Evolutionary conservation across 495 filamentous ascomycete genomes (phyloP).

Genomic region (Xylaria flabelliformis): DNA sequence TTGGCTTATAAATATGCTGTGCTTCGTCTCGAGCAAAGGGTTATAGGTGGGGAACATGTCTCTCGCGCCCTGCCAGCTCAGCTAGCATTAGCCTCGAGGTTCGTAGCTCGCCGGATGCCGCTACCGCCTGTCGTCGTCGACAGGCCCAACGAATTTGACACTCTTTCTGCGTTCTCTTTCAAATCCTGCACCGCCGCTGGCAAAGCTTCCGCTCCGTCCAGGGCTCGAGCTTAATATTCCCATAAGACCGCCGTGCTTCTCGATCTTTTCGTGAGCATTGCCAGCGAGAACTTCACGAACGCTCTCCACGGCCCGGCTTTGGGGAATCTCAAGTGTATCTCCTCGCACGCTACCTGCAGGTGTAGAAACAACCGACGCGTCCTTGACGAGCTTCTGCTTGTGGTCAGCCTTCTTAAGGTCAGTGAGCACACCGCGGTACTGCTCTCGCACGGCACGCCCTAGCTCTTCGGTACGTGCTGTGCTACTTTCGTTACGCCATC

Average conservation of each 20-base stretch:
- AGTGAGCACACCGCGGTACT: constrained; percentile 41
- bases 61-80: neutral
- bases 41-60: neutral
- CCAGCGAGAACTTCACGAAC: constrained; percentile 51
- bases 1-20: neutral
- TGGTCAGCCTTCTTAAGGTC: constrained; percentile 32
- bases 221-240: constrained; percentile 55
- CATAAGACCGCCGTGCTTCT: constrained; percentile 33
- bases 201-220: constrained; percentile 32
- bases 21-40: neutral
- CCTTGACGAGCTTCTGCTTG: constrained; percentile 16
- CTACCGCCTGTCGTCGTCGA: constrained; percentile 35
- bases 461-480: constrained; percentile 50
- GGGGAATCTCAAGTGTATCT: constrained; percentile 51
- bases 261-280: constrained; percentile 17
- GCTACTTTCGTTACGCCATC: constrained; percentile 57
- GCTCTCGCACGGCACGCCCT: constrained; percentile 49
- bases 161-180: constrained; percentile 60
- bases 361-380: constrained; percentile 21
- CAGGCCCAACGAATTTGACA: constrained; percentile 56
- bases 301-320: constrained; percentile 61
- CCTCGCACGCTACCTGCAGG: constrained; percentile 31
- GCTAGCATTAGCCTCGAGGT: neutral
- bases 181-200: constrained; percentile 25
- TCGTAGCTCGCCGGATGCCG: neutral